Evolutionary conservation across 1,139 yeast genomes (phyloP), one percentile per base, ranked within the genome.

Genomic region (Suhomyces wounanorum): DNA sequence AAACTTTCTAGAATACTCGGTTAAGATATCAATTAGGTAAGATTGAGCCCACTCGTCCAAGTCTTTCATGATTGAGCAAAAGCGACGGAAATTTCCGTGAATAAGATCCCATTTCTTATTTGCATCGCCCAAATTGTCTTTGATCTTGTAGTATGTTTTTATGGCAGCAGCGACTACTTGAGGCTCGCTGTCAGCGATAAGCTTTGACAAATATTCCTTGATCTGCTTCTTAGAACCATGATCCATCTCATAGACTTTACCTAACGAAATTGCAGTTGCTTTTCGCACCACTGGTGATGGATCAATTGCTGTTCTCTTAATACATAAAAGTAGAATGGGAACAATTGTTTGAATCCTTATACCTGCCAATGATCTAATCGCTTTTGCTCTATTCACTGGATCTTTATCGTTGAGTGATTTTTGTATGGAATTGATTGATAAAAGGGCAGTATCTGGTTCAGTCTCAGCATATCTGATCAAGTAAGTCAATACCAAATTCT

Each of bases 361-460:
- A 10, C 94, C 91, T 2, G 96, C 83, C 62, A 95, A 78, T 8
- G 92, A 85, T 49, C 94, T 78, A 45, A 95, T 79, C 0, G 96
- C 87, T 52, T 87, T 73, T 2, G 95, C 82, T 57, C 98, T 75
- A 17, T 79, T 74, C 13, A 81, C 77, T 0, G 96, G 87, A 52
- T 79, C 81, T 55, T 84, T 82, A 61, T 91, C 96, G 23, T 79
- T 77, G 40, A 94, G 71, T 1, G 89, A 78, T 65, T 89, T 90
- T 66, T 95, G 99, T 44, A 95, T 88, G 0, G 97, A 89, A 68
- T 95, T 95, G 59, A 95, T 88, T 0, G 97, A 85, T 46, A 95
- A 74, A 31, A 95, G 76, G 0, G 98, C 96, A 16, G 90, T 78
- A 65, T 92, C 96, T 5, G 96, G 97, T 59, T 90, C 94, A 45